Conservation (phyloP, 768 basidiomycete genomes). For the Pisolithus orientalis region DNA sequence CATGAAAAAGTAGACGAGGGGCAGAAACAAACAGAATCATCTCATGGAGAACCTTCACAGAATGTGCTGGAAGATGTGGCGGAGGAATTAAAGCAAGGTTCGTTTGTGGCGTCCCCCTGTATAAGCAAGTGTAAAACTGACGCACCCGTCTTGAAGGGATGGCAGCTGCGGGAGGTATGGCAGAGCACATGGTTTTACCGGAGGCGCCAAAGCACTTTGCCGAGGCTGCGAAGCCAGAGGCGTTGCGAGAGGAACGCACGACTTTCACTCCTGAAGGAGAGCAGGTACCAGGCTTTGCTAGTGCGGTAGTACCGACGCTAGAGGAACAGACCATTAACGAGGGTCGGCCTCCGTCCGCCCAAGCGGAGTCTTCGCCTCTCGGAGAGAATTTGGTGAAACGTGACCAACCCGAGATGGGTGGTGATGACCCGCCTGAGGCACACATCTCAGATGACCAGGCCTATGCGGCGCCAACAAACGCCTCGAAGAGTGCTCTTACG, state of each 20-base stretch:
- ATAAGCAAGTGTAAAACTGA: not conserved
- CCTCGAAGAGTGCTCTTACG: constrained; percentile 25
- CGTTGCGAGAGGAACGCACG: constrained; percentile 43
- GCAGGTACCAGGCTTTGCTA: constrained; percentile 46
- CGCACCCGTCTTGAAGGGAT: constrained; percentile 29
- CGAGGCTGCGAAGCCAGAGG: constrained; percentile 10
- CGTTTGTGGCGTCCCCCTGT: not conserved
- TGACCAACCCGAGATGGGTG: not conserved
- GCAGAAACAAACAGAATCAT: constrained; percentile 36
- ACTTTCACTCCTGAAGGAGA: constrained; percentile 48
- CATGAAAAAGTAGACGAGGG: constrained; percentile 49
- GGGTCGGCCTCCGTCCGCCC: constrained; percentile 31
- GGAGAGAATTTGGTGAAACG: constrained; percentile 6
- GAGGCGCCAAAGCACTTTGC: not conserved
- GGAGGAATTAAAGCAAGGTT: constrained; percentile 49
- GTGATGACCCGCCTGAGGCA: constrained; percentile 20
- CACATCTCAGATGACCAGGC: constrained; percentile 37
- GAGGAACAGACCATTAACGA: constrained; percentile 64
- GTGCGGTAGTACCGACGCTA: constrained; percentile 57
- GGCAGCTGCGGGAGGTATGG: constrained; percentile 33
- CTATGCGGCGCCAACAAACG: constrained; percentile 46
- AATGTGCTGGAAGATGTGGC: constrained; percentile 30
- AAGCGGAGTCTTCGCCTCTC: constrained; percentile 15
- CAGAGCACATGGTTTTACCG: constrained; percentile 29
- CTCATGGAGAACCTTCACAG: constrained; percentile 28